Evolutionary conservation across 78 protist genomes (phyloP), one percentile per base, ranked within the genome.

Genomic region (Guillardia theta): DNA sequence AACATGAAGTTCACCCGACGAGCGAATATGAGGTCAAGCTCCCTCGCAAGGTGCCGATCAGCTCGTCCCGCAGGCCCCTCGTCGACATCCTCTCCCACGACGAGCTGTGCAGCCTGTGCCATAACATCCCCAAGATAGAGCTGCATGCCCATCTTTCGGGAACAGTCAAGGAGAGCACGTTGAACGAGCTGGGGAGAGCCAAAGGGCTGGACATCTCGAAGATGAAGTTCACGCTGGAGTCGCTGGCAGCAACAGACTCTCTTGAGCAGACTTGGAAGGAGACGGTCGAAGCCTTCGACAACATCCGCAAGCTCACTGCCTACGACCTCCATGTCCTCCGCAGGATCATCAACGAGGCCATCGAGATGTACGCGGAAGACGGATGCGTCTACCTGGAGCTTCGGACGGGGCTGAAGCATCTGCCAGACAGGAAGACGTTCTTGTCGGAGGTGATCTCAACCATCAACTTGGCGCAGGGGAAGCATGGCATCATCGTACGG

Each of bases 231-330:
- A 19, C 19, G 18, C 33, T 78, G 21, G 18, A 36, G 30, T 18
- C 90, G 10, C 53, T 78, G 90, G 8, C 24, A 24, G 90, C 90
- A 46, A 78, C 45, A 9, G 44, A 43, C 90, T n/a, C 24, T 22
- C 5, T 43, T 18, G 90, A 78, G 90, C 37, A 78, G 18, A 78
- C 90, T 30, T 78, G 90, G 90, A 37, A 37, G 48, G 53, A 43
- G 48, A 78, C 90, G 37, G 90, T 78, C 50, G 90, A 78, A 19
- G 90, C 90, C 90, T 78, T 78, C 8, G 45, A 37, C 18, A 78
- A 24, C 90, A 78, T 78, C 90, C 45, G 90, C 50, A 44, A 30
- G 53, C 90, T 78, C 43, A 78, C 90, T 10, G 21, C 50, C 1
- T 15, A 18, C 90, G 90, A 78, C 48, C 24, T 78, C 43, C 10